These are phyloP conservation scores for Saccharomycopsis olivae DNA, from an alignment of 805 yeast species.

Conservation along the genomic window DNA sequence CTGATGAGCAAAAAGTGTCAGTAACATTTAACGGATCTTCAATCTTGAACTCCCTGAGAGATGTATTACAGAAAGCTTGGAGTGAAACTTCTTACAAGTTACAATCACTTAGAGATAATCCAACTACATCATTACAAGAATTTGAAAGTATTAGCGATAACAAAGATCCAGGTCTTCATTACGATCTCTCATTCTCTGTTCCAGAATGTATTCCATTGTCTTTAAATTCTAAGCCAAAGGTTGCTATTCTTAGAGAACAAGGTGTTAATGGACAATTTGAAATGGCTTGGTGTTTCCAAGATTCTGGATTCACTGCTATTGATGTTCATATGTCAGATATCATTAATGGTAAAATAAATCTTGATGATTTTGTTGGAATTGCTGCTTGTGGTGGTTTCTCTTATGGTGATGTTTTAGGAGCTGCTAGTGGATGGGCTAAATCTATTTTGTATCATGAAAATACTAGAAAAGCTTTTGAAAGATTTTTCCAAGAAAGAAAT, in stretches of 20 bases:
- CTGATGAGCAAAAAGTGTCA: conserved; percentile 33
- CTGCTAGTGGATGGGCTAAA: conserved; percentile 99
- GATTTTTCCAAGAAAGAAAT: conserved; percentile 73
- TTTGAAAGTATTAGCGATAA: conserved; percentile 65
- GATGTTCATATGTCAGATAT: conserved; percentile 97
- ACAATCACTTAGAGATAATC: conserved; percentile 91
- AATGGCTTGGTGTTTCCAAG: conserved; percentile 95
- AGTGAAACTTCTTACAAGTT: conserved; percentile 77
- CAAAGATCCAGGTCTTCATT: conserved; percentile 81
- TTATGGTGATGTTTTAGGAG: conserved; percentile 97
- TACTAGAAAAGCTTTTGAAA: conserved; percentile 65
- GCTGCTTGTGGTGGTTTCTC: conserved; percentile 99
- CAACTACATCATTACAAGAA: conserved; percentile 82
- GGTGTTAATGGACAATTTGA: conserved; percentile 98
- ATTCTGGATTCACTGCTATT: conserved; percentile 87
- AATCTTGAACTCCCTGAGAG: conserved; percentile 46
- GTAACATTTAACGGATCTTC: conserved; percentile 36
- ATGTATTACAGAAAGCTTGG: conserved; percentile 75
- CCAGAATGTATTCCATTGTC: conserved; percentile 36
- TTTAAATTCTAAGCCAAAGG: conserved; percentile 54
- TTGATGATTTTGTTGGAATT: conserved; percentile 78
- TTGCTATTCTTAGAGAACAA: conserved; percentile 94
- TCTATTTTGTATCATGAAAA: conserved; percentile 78
- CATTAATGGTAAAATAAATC: conserved; percentile 55
- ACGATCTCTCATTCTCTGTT: conserved; percentile 63